A percentile compares a stretch with the other conserved stretches of the same genome.
Conservation (phyloP, 805 yeast genomes). For the Candida palmyrensis region DNA sequence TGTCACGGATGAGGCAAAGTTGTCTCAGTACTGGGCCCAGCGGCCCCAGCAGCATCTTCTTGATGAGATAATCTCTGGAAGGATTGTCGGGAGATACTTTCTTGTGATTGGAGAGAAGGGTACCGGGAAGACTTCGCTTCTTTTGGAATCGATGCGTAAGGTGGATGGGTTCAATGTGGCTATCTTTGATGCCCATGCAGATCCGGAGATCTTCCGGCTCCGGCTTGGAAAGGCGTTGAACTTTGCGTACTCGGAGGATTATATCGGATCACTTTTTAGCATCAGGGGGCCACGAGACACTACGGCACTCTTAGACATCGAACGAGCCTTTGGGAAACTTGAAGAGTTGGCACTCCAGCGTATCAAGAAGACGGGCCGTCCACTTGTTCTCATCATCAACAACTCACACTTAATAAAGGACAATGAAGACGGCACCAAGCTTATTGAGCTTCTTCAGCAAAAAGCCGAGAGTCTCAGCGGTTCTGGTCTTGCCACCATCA, state of each 20-base stretch:
- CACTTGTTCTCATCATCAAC: conserved; percentile 67
- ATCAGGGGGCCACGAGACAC: conserved; percentile 84
- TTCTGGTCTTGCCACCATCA: conserved; percentile 61
- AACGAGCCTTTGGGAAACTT: conserved; percentile 70
- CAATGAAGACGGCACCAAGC: conserved; percentile 65
- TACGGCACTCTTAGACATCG: conserved; percentile 75
- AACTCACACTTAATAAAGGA: conserved; percentile 71
- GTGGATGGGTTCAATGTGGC: conserved; percentile 61
- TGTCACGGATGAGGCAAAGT: conserved; percentile 18
- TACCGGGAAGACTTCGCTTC: conserved; percentile 76
- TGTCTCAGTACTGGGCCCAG: conserved; percentile 51
- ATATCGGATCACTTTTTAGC: conserved; percentile 75
- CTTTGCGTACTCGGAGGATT: conserved; percentile 73
- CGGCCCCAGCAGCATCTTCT: conserved; percentile 62
- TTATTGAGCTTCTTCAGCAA: conserved; percentile 74
- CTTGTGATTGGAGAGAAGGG: conserved; percentile 80
- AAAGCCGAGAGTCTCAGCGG: conserved; percentile 78
- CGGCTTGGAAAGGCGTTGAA: conserved; percentile 72
- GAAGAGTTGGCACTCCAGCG: conserved; percentile 65
- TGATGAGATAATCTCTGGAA: conserved; percentile 63
- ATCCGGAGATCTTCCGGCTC: conserved; percentile 75
- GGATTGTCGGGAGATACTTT: conserved; percentile 62
- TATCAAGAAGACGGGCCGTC: conserved; percentile 37
- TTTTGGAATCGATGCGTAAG: conserved; percentile 64
- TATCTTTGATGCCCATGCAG: conserved; percentile 77